phyloP scores from a whole-genome alignment of 345 rosid genomes.

The Syzygium aqueum region DNA sequence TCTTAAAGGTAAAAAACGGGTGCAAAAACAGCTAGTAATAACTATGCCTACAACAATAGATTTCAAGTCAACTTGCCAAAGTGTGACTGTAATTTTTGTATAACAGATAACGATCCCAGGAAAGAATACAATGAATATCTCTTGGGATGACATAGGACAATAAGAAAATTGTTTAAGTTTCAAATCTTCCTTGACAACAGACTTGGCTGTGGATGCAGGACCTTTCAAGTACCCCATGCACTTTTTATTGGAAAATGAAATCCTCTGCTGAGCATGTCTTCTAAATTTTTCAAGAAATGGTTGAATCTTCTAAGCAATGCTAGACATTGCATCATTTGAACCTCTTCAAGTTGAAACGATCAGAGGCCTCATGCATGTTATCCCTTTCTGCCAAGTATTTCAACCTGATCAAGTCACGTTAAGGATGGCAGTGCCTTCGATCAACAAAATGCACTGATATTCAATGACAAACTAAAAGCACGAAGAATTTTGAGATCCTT shows the following conservation, averaged over 20 bases:
- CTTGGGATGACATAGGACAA: background rate
- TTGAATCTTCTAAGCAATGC: background rate
- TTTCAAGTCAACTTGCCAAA: background rate
- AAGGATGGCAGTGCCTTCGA: background rate
- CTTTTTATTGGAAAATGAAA: background rate
- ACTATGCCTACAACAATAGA: background rate
- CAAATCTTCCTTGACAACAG: background rate
- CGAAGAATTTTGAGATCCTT: background rate
- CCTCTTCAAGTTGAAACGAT: background rate
- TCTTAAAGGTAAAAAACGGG: accelerated
- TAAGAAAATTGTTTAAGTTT: background rate
- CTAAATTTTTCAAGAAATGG: background rate
- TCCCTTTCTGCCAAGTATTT: background rate
- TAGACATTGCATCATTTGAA: background rate
- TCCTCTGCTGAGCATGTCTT: background rate
- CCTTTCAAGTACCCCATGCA: background rate
- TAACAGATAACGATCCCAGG: background rate
- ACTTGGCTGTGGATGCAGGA: background rate
- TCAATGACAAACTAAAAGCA: background rate
- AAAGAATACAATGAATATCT: background rate
- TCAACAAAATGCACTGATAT: background rate
- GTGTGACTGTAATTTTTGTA: background rate
- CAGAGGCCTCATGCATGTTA: background rate
- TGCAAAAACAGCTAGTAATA: accelerated
- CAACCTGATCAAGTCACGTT: background rate